Conservation (phyloP, 2,329 filamentous ascomycete species). For the Thelonectria discophora region DNA sequence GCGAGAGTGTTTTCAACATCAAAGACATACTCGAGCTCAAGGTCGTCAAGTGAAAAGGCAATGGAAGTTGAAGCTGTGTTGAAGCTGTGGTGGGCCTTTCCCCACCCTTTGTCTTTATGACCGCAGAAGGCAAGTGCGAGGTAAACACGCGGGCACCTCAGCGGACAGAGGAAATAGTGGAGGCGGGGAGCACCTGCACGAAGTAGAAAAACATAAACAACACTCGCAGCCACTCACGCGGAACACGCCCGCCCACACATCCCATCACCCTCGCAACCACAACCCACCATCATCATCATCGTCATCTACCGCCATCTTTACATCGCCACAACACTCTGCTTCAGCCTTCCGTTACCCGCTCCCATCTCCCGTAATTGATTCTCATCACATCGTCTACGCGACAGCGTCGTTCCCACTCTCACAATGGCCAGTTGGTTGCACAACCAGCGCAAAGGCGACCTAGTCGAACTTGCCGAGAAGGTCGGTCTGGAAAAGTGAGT, state of each 20-base stretch:
- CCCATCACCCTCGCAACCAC: conserved; percentile 26
- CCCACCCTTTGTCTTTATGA: not conserved
- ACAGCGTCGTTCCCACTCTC: conserved; percentile 34
- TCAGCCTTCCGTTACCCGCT: not conserved
- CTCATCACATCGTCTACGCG: conserved; percentile 38
- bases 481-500: conserved; percentile 79
- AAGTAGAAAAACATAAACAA: conserved; percentile 39
- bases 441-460: conserved; percentile 82
- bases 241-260: conserved; percentile 19
- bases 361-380: conserved; percentile 14
- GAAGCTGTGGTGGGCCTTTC: not conserved
- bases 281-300: conserved; percentile 17
- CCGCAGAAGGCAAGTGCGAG: not conserved
- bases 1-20: no score
- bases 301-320: conserved; percentile 22
- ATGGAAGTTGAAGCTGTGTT: no score
- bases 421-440: conserved; percentile 71
- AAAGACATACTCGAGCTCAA: no score
- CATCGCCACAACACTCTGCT: conserved; percentile 10
- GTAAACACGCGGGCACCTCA: conserved; percentile 6
- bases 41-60: not conserved
- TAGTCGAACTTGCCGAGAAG: conserved; percentile 76
- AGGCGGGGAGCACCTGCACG: not conserved
- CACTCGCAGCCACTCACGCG: conserved; percentile 25
- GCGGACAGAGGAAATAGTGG: not conserved